Conservation (phyloP, 352 stramenopile genomes). For the Phytophthora niederhauseri region DNA sequence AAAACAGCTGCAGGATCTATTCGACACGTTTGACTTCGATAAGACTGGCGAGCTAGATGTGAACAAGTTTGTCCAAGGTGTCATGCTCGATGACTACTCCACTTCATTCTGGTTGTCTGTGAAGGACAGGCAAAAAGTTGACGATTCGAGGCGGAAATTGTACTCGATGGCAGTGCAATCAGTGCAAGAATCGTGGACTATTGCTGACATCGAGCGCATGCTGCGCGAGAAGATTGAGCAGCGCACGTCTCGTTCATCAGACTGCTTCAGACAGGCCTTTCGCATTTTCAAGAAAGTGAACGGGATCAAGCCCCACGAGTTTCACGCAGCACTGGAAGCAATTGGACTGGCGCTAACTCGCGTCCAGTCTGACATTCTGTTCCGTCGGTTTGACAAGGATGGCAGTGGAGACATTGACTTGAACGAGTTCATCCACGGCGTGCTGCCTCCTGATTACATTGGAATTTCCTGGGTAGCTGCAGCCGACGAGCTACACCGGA, state of each 20-base stretch:
- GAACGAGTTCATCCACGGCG: conserved; percentile 82
- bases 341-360: conserved; percentile 65
- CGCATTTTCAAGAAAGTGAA: conserved; percentile 87
- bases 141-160: conserved; percentile 48
- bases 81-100: conserved; percentile 75
- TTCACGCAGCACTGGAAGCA: conserved; percentile 60
- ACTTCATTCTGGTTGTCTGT: conserved; percentile 59
- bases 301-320: conserved; percentile 75
- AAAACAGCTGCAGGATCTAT: conserved; percentile 62
- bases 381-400: conserved; percentile 72
- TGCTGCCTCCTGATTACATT: conserved; percentile 77
- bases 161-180: conserved; percentile 77
- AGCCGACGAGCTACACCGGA: conserved; percentile 71
- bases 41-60: conserved; percentile 78
- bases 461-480: conserved; percentile 77
- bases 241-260: conserved; percentile 72
- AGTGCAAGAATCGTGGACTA: conserved; percentile 74
- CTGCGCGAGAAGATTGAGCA: conserved; percentile 86
- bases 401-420: conserved; percentile 82
- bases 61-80: conserved; percentile 82
- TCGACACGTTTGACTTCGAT: conserved; percentile 79
- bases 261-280: conserved; percentile 84
- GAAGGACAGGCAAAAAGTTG: conserved; percentile 60
- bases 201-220: conserved; percentile 81
- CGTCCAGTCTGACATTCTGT: conserved; percentile 63